Percentiles rank a stretch among this genome's conserved stretches.
These are phyloP conservation scores for Silybum marianum DNA, from an alignment of 129 eudicot species.

Conservation along the genomic window DNA sequence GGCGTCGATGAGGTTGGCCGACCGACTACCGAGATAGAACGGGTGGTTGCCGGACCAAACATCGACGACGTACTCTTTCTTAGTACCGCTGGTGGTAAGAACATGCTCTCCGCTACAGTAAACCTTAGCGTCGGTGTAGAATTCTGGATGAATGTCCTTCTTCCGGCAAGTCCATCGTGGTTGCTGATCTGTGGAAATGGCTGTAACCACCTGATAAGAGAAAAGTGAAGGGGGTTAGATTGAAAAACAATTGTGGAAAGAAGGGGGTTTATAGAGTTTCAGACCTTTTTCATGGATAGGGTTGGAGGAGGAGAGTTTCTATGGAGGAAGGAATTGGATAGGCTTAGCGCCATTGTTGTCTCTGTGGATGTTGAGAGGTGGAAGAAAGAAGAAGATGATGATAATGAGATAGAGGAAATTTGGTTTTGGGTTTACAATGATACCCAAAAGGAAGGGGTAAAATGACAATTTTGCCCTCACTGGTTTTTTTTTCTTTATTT, in stretches of 20 bases:
- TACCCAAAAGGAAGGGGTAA: not conserved
- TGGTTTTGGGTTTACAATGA: too few species aligned
- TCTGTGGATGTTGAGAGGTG: not conserved
- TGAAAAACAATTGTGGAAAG: not conserved
- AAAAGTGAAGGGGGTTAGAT: conserved; percentile 1
- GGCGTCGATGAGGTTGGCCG: conserved; percentile 53
- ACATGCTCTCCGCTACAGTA: conserved; percentile 82
- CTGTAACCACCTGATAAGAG: conserved; percentile 16
- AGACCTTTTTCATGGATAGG: conserved; percentile 35
- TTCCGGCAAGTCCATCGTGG: conserved; percentile 63
- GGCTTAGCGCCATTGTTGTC: conserved; percentile 37
- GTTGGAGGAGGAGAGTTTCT: conserved; percentile 39
- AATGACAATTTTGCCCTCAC: not conserved
- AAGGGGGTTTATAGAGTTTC: not conserved
- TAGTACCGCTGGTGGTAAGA: conserved; percentile 76
- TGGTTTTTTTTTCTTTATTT: too few species aligned
- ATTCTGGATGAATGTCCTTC: conserved; percentile 78
- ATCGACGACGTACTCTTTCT: conserved; percentile 75
- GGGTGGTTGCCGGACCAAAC: conserved; percentile 95
- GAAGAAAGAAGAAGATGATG: conserved; percentile 13
- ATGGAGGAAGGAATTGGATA: conserved; percentile 53
- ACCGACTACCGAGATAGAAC: conserved; percentile 63
- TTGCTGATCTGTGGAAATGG: conserved; percentile 27
- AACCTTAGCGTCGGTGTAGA: conserved; percentile 67
- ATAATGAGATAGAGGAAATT: not conserved